Conservation (phyloP, 306 rosid species). For the Begonia peltatifolia region DNA sequence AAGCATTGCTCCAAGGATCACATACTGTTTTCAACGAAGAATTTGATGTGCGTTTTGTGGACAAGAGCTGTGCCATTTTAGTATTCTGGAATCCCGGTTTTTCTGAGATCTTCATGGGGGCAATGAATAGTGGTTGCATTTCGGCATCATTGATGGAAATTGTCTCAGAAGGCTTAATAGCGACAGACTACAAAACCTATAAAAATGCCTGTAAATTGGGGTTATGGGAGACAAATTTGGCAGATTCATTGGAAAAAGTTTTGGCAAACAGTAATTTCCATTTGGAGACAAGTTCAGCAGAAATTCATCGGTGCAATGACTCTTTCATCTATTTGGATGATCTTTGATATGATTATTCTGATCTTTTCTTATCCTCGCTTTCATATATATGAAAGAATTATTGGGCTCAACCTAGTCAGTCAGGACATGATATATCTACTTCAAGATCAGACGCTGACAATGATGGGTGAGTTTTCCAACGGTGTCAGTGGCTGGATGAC, state of each 20-base stretch:
- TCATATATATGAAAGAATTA: too few relatives aligned
- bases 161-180: slow-evolving; percentile 54
- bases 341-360: slow-evolving; percentile 17
- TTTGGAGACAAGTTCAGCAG: slow-evolving; percentile 15
- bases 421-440: too few relatives aligned
- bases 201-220: slow-evolving; percentile 35
- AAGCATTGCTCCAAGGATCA: slow-evolving; percentile 31
- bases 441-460: too few relatives aligned
- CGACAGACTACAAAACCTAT: slow-evolving; percentile 40
- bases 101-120: slow-evolving; percentile 31
- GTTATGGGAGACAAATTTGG: slow-evolving; percentile 59
- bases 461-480: too few relatives aligned
- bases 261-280: slow-evolving; percentile 16
- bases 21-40: slow-evolving; percentile 43
- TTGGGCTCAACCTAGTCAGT: too few relatives aligned
- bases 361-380: too few relatives aligned
- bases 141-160: slow-evolving; percentile 40
- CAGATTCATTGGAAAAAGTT: slow-evolving; percentile 38
- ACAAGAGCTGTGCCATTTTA: slow-evolving; percentile 61
- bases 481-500: too few relatives aligned
- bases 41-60: slow-evolving; percentile 59
- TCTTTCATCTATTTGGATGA: slow-evolving; percentile 37
- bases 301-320: slow-evolving; percentile 34
- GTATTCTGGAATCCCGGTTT: slow-evolving; percentile 55
- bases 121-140: slow-evolving; percentile 21